phyloP scores from a whole-genome alignment of 176 grass and related monocot genomes.

The Themeda triandra region DNA sequence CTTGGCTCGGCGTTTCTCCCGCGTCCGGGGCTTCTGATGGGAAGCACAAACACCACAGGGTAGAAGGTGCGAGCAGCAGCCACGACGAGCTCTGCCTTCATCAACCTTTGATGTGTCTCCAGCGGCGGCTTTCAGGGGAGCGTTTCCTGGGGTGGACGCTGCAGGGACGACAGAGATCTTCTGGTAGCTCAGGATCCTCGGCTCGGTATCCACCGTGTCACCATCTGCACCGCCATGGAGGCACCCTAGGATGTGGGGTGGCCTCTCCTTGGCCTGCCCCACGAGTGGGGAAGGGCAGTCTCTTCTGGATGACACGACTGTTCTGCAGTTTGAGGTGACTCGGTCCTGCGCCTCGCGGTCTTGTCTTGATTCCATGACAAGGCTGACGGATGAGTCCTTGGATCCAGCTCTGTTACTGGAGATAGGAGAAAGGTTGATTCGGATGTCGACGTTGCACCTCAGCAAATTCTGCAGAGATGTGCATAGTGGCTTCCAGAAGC shows the following conservation, averaged over 20 bases:
- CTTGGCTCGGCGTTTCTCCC: not conserved
- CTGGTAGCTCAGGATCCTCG: slow-evolving; percentile 47
- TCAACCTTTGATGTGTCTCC: slow-evolving; percentile 4
- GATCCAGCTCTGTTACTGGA: not conserved
- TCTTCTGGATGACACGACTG: slow-evolving; percentile 34
- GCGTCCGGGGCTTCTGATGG: not conserved
- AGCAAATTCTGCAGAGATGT: slow-evolving; percentile 72
- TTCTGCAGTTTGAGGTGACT: slow-evolving; percentile 22
- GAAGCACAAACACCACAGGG: not conserved
- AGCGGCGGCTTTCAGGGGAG: not conserved
- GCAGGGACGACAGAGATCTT: slow-evolving; percentile 39
- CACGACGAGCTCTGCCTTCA: not conserved
- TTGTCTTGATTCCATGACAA: slow-evolving; percentile 50
- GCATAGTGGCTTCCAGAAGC: slow-evolving; percentile 58
- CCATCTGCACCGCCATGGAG: slow-evolving; percentile 19
- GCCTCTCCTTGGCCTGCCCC: slow-evolving; percentile 34
- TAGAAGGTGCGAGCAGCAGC: slow-evolving; percentile 26
- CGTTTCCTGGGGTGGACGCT: slow-evolving; percentile 24
- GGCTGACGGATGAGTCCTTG: slow-evolving; percentile 42
- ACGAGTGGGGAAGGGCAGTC: slow-evolving; percentile 10
- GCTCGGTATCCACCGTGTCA: not conserved
- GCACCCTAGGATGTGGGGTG: slow-evolving; percentile 29
- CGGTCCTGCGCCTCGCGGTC: slow-evolving; percentile 17
- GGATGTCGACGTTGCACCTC: slow-evolving; percentile 69
- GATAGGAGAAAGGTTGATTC: slow-evolving; percentile 51